Percentiles rank a stretch among this genome's conserved stretches.
Evolutionary conservation across 495 filamentous ascomycete genomes (phyloP).

Genomic region (Apodospora peruviana): DNA sequence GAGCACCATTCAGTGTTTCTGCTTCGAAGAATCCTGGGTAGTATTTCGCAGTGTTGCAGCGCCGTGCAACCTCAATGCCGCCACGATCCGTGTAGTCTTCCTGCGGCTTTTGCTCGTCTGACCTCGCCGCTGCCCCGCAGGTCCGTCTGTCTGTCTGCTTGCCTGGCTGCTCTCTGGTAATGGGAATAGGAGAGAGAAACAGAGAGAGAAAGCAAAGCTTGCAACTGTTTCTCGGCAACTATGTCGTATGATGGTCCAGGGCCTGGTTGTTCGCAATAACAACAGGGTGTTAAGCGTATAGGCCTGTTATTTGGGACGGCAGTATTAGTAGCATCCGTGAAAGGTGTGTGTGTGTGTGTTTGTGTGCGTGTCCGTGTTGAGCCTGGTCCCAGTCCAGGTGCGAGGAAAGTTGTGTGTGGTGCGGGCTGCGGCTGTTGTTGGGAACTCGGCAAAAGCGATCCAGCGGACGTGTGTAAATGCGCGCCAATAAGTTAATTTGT

Average conservation of each 20-base stretch:
- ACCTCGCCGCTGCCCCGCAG: slow-evolving; percentile 9
- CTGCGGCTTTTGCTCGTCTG: slow-evolving; percentile 15
- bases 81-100: slow-evolving; percentile 14
- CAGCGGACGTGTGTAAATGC: slow-evolving; percentile 15
- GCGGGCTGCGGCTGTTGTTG: slow-evolving; percentile 13
- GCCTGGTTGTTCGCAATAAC: slow-evolving; percentile 15
- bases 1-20: slow-evolving; percentile 5
- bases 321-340: slow-evolving; percentile 24
- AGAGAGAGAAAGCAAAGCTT: slow-evolving; percentile 1
- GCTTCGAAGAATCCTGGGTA: slow-evolving; percentile 10
- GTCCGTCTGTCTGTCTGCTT: slow-evolving; percentile 1
- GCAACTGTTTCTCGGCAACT: background rate
- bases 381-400: slow-evolving; percentile 7
- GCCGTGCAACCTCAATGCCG: slow-evolving; percentile 31
- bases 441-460: slow-evolving; percentile 19
- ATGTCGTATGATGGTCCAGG: slow-evolving; percentile 9
- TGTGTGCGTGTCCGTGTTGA: too few relatives aligned
- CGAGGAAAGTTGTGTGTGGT: slow-evolving; percentile 1
- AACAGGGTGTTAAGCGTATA: background rate
- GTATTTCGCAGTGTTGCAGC: slow-evolving; percentile 26
- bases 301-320: slow-evolving; percentile 14
- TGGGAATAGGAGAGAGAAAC: background rate
- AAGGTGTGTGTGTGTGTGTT: too few relatives aligned
- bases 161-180: background rate
- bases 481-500: slow-evolving; percentile 5